phyloP scores from a whole-genome alignment of 1,139 yeast genomes.

The Kurtzmaniella natalensis region DNA sequence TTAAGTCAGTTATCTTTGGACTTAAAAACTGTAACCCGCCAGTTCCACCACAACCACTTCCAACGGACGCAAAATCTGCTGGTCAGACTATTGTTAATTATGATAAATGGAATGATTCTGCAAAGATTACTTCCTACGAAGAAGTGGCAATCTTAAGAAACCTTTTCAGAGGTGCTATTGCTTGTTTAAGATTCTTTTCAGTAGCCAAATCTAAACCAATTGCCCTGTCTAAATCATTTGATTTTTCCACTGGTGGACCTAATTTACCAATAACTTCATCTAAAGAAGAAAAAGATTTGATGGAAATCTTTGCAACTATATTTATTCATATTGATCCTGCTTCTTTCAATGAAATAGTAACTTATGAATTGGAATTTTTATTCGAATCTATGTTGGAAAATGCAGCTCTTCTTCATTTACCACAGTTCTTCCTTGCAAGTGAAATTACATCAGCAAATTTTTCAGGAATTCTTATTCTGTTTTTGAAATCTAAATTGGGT shows the following conservation, averaged over 20 bases:
- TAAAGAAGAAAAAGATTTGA: slow-evolving; percentile 89
- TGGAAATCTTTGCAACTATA: slow-evolving; percentile 94
- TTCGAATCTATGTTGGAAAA: slow-evolving; percentile 79
- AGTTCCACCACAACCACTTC: slow-evolving; percentile 51
- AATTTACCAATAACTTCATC: slow-evolving; percentile 81
- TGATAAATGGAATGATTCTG: slow-evolving; percentile 79
- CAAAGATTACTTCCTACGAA: slow-evolving; percentile 76
- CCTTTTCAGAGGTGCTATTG: slow-evolving; percentile 78
- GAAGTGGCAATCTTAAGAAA: slow-evolving; percentile 75
- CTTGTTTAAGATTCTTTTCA: slow-evolving; percentile 74
- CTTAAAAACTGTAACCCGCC: slow-evolving; percentile 89
- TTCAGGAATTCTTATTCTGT: slow-evolving; percentile 79
- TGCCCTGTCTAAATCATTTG: slow-evolving; percentile 48
- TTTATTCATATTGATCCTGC: slow-evolving; percentile 94
- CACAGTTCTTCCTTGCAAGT: slow-evolving; percentile 90
- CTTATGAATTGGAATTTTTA: slow-evolving; percentile 71
- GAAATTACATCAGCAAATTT: slow-evolving; percentile 92
- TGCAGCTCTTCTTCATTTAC: slow-evolving; percentile 83
- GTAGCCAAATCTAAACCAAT: slow-evolving; percentile 46
- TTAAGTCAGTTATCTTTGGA: slow-evolving; percentile 88
- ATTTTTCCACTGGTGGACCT: slow-evolving; percentile 66
- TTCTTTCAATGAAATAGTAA: slow-evolving; percentile 88
- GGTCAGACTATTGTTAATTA: slow-evolving; percentile 48
- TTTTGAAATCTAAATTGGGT: slow-evolving; percentile 66
- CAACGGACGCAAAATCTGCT: slow-evolving; percentile 54